phyloP scores from a whole-genome alignment of 2,329 filamentous ascomycete species.

The Cordyceps cateniannulata region DNA sequence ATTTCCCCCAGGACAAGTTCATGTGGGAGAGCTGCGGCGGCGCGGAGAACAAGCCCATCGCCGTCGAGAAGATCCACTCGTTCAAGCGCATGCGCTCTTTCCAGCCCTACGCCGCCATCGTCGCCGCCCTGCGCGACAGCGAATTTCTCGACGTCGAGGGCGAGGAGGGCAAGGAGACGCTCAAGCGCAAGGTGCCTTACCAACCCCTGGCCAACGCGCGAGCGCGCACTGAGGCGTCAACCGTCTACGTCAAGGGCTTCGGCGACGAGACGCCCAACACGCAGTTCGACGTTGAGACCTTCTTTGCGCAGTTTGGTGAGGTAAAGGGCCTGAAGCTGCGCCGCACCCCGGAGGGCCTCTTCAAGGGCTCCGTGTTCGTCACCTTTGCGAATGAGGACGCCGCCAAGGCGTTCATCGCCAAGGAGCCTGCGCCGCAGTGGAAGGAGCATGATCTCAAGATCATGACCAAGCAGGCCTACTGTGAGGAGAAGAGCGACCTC shows the following conservation, averaged over 20 bases:
- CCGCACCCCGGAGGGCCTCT: conserved; percentile 62
- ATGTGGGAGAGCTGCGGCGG: conserved; percentile 75
- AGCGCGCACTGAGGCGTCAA: conserved; percentile 62
- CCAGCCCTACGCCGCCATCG: conserved; percentile 76
- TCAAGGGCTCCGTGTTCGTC: conserved; percentile 96
- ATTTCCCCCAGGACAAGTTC: conserved; percentile 83
- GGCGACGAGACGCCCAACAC: conserved; percentile 75
- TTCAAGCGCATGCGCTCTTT: conserved; percentile 98
- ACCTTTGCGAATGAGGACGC: conserved; percentile 79
- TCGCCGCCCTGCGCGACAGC: conserved; percentile 76
- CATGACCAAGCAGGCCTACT: conserved; percentile 85
- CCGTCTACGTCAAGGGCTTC: conserved; percentile 92
- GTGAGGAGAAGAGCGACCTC: conserved; percentile 65
- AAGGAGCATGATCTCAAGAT: conserved; percentile 72
- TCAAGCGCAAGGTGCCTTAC: conserved; percentile 71
- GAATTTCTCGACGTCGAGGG: conserved; percentile 66
- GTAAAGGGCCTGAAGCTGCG: conserved; percentile 82
- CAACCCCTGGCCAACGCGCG: conserved; percentile 52
- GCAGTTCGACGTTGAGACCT: conserved; percentile 90
- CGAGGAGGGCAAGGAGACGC: conserved; percentile 61
- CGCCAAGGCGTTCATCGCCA: conserved; percentile 70
- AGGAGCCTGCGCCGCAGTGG: conserved; percentile 79
- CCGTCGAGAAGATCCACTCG: conserved; percentile 67
- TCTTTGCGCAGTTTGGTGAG: conserved; percentile 75
- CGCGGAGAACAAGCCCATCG: conserved; percentile 72